Evolutionary conservation across 1,139 yeast species (phyloP), one percentile per base, ranked within the genome.

Genomic region (Protomyces macrosporus): DNA sequence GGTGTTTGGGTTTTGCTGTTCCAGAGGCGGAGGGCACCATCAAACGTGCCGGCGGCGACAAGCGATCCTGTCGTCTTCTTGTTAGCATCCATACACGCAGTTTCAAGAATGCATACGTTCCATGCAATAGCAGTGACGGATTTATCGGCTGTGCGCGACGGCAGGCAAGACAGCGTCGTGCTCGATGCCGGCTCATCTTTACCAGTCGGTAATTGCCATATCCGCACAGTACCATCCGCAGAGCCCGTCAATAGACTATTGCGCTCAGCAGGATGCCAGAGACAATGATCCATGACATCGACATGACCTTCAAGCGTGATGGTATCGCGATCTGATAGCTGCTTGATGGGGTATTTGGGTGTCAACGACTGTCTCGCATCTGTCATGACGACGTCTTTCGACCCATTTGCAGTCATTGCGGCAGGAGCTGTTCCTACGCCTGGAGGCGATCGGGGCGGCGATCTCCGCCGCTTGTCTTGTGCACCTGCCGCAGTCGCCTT

Each of bases 1-100:
- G 48, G 48, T 14, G 14, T 39, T 2, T 14, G 10, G 32, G 6
- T 16, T 42, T 42, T 23, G 5, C 40, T 12, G 30, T 32, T 63
- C 66, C 66, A 64, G 36, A 64, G 48, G 45, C 66, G 64, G 10
- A 58, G 53, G 14, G 45, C 53, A 9, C 66, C 66, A 37, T 64
- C 66, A 23, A 61, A 37, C 35, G 68, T 40, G 42, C 61, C 53
- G 12, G 57, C 51, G 52, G 65, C 33, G 34, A 64, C 35, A 12
- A 57, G 39, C 37, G 14, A 53, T 30, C 65, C 66, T 36, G 42
- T 63, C 39, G 51, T 39, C 65, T 66, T 10, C 23, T 37, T 57
- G 59, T 34, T 23, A 37, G 60, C 42, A 37, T 30, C 1, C 45
- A 48, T 36, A 32, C 52, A 50, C 39, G 1, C 9, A 39, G 33